These are phyloP conservation scores for Colletotrichum graminicola DNA, from an alignment of 2,329 filamentous ascomycete genomes.

Conservation along the genomic window DNA sequence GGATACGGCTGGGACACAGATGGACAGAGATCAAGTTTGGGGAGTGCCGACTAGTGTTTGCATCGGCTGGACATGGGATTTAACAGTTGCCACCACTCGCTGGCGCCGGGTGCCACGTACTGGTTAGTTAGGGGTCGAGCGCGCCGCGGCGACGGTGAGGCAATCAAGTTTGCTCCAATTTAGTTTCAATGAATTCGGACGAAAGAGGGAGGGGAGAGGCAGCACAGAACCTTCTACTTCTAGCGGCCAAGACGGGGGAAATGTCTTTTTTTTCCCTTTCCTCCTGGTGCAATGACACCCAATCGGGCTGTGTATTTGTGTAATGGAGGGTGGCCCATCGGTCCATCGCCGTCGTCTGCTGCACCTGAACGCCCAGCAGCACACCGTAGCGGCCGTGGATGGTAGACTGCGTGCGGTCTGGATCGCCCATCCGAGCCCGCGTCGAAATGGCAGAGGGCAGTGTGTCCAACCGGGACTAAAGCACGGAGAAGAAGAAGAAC, in stretches of 20 bases:
- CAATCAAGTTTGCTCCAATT: slow-evolving; percentile 24
- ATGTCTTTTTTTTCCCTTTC: background rate
- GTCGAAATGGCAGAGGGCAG: background rate
- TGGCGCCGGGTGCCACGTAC: background rate
- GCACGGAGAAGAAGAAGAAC: slow-evolving; percentile 5
- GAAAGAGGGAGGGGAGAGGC: background rate
- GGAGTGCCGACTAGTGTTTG: background rate
- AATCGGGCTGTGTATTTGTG: slow-evolving; percentile 4
- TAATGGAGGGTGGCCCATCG: slow-evolving; percentile 39
- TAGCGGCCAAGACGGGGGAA: background rate
- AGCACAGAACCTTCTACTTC: background rate
- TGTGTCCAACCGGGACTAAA: background rate
- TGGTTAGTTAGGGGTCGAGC: slow-evolving; percentile 14
- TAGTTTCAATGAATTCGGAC: slow-evolving; percentile 23
- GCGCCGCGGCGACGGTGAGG: slow-evolving; percentile 31
- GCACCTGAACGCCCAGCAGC: slow-evolving; percentile 14
- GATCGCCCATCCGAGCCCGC: slow-evolving; percentile 1
- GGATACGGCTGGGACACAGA: background rate
- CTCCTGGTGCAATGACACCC: background rate
- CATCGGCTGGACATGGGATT: slow-evolving; percentile 20
- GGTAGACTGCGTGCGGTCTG: slow-evolving; percentile 21
- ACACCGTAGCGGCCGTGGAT: slow-evolving; percentile 17
- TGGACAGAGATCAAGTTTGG: background rate
- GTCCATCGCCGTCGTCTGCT: slow-evolving; percentile 23
- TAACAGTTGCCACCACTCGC: slow-evolving; percentile 14